Evolutionary conservation across 2,329 filamentous ascomycete genomes (phyloP).

Genomic region (Fusarium odoratissimum): DNA sequence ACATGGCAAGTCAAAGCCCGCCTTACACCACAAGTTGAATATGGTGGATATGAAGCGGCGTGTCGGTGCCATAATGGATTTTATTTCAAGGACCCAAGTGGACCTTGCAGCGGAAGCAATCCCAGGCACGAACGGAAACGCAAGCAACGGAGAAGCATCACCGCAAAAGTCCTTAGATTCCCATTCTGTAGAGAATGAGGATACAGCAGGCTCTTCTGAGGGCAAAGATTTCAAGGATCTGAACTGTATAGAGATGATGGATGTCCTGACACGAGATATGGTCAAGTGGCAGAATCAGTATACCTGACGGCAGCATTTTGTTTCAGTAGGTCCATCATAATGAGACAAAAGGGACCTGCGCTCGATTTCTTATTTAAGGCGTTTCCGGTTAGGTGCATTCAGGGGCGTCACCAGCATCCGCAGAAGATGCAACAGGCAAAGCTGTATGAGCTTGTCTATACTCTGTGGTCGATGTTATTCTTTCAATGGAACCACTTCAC

Average conservation of each 20-base stretch:
- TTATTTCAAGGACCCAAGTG: slow-evolving; percentile 88
- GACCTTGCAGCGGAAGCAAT: slow-evolving; percentile 79
- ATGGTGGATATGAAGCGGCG: slow-evolving; percentile 91
- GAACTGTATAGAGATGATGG: slow-evolving; percentile 90
- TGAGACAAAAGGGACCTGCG: neutral
- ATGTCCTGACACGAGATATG: slow-evolving; percentile 81
- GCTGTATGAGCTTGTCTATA: slow-evolving; percentile 21
- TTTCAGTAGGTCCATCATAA: neutral
- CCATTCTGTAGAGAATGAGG: slow-evolving; percentile 41
- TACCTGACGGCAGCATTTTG: slow-evolving; percentile 45
- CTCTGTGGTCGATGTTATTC: slow-evolving; percentile 13
- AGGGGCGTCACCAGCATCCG: slow-evolving; percentile 40
- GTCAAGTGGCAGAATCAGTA: slow-evolving; percentile 87
- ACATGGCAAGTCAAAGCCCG: slow-evolving; percentile 62
- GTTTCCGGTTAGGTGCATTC: slow-evolving; percentile 41
- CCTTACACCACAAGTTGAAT: slow-evolving; percentile 75
- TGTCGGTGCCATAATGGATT: slow-evolving; percentile 86
- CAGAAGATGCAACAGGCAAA: slow-evolving; percentile 30
- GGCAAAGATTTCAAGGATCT: slow-evolving; percentile 77
- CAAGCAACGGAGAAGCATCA: slow-evolving; percentile 54
- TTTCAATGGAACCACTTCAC: slow-evolving; percentile 15
- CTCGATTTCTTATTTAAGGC: slow-evolving; percentile 26
- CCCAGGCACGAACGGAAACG: slow-evolving; percentile 56
- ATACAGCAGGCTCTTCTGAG: slow-evolving; percentile 38
- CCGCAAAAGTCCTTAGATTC: slow-evolving; percentile 52